phyloP scores from a whole-genome alignment of 768 basidiomycete species.

The Megacollybia marginata region DNA sequence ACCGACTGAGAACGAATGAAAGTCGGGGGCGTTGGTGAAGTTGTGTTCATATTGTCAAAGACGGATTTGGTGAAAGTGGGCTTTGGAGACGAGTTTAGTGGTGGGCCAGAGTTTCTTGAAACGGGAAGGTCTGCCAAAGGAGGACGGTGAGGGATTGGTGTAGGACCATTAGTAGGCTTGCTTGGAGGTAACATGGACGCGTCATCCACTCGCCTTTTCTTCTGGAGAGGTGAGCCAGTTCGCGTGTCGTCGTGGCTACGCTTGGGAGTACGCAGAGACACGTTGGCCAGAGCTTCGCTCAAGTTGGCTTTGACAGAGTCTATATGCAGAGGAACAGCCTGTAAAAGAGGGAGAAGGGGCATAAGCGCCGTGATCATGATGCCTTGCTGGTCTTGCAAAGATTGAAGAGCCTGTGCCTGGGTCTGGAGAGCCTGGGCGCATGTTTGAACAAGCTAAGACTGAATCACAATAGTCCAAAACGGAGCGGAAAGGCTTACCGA shows the following conservation, averaged over 20 bases:
- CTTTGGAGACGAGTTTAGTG: not conserved
- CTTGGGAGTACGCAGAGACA: not conserved
- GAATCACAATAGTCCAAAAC: not conserved
- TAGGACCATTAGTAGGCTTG: not conserved
- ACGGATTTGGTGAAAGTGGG: not conserved
- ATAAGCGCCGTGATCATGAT: too few species aligned
- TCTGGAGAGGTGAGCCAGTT: too few species aligned
- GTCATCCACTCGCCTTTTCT: not conserved
- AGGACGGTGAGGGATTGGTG: slow-evolving; percentile 8
- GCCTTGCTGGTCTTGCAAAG: too few species aligned
- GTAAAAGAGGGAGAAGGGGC: slow-evolving; percentile 55
- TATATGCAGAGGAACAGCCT: too few species aligned
- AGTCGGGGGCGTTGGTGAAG: not conserved
- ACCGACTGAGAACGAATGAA: too few species aligned
- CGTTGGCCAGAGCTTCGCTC: slow-evolving; percentile 18
- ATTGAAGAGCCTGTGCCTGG: too few species aligned
- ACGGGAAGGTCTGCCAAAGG: slow-evolving; percentile 12
- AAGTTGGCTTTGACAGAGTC: slow-evolving; percentile 25
- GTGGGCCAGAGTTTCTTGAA: not conserved
- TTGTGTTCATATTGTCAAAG: not conserved
- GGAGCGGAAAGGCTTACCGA: slow-evolving; percentile 23
- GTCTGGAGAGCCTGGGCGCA: too few species aligned
- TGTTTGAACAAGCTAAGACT: too few species aligned
- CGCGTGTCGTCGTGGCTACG: too few species aligned
- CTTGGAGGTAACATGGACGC: not conserved